These are phyloP conservation scores for Rhizopogon vinicolor DNA, from an alignment of 768 basidiomycete genomes.

Conservation along the genomic window DNA sequence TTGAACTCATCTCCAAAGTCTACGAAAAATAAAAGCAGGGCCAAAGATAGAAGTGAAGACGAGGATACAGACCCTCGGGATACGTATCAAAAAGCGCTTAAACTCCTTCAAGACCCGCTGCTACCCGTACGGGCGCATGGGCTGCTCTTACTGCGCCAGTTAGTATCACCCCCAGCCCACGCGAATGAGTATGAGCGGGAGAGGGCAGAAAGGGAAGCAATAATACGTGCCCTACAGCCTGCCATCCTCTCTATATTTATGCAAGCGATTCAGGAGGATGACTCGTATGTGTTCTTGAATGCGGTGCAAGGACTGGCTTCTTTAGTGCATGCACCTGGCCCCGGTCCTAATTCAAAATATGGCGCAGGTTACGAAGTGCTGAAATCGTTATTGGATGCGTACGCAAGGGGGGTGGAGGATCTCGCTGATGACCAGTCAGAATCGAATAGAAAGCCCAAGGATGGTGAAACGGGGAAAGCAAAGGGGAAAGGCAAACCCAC, in stretches of 20 bases:
- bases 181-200: background rate
- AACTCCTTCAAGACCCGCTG: conserved; percentile 85
- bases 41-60: conserved; percentile 29
- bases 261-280: conserved; percentile 82
- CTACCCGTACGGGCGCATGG: conserved; percentile 95
- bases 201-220: conserved; percentile 4
- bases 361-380: conserved; percentile 53
- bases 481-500: background rate
- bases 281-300: conserved; percentile 93
- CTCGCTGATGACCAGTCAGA: conserved; percentile 32
- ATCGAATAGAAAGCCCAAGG: conserved; percentile 37
- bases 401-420: conserved; percentile 50
- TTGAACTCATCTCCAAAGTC: conserved; percentile 34
- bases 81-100: conserved; percentile 82
- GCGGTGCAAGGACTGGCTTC: conserved; percentile 87
- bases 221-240: conserved; percentile 66
- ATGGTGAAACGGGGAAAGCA: background rate
- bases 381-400: conserved; percentile 58
- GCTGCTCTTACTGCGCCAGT: conserved; percentile 72
- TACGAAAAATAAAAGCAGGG: conserved; percentile 15
- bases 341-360: background rate
- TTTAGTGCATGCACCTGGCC: conserved; percentile 74
- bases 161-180: conserved; percentile 43
- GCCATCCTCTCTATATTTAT: conserved; percentile 86
- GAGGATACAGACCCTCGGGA: conserved; percentile 37